Evolutionary conservation across 1,284 basidiomycete species (phyloP), one percentile per base, ranked within the genome.

Genomic region (Ustilago xerochloae): DNA sequence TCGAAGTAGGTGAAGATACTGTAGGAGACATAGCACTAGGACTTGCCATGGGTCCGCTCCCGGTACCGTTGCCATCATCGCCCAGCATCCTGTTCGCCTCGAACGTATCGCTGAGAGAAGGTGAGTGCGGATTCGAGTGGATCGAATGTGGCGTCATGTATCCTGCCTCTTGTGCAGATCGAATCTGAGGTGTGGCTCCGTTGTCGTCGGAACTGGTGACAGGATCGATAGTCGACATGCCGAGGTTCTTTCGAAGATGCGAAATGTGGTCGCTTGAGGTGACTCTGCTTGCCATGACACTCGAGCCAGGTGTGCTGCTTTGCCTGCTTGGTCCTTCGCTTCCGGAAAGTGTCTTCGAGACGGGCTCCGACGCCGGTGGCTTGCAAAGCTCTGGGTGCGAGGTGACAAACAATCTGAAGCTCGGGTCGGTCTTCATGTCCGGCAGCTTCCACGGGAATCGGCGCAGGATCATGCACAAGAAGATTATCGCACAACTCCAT

Each of bases 371-470:
- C 13, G 56, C 43, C 29, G 65, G 60, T 8, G 64, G 48, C 49
- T 71, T 65, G 67, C 90, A 90, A 48, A 95, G 87, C 83, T 97
- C 93, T 9, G 94, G 94, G 83, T 97, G 94, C 26, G 94, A 92
- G 76, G 91, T 89, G 75, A 98, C 91, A 82, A 97, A 99, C 8
- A 93, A 90, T 67, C 91, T 89, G 88, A 93, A 99, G 82, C 91
- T 92, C 55, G 92, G 89, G 83, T 99, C 97, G 30, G 90, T 90
- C 88, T 97, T 97, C 80, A 90, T 88, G 85, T 99, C 96, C 22
- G 96, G 95, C 63, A 98, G 91, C 86, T 95, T 98, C 97, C 97
- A 99, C 2, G 97, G 97, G 88, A 99, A 99, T 51, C 97, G 89
- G 52, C 96, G 89, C 46, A 99, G 89, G 67, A 97, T 88, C 97